These are phyloP conservation scores for Pharus latifolius DNA, from an alignment of 176 grass and related monocot species.

Conservation along the genomic window DNA sequence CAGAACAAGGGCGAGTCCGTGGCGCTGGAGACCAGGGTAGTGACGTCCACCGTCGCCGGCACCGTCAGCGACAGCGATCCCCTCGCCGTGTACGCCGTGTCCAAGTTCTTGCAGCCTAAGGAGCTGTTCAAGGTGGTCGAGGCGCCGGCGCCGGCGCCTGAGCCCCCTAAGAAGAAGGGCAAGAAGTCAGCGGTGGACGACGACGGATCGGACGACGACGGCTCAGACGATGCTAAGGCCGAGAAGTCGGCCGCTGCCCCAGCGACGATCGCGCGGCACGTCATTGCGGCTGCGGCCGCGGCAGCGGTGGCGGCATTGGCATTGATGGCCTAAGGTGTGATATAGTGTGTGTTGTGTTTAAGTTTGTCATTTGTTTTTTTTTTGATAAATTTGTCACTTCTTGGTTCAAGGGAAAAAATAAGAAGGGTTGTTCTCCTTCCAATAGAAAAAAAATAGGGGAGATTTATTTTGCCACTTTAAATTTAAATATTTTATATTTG, in stretches of 20 bases:
- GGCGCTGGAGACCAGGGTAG: slow-evolving; percentile 32
- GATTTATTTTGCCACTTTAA: no score
- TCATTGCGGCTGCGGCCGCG: neutral
- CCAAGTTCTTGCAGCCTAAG: slow-evolving; percentile 61
- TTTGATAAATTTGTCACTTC: neutral
- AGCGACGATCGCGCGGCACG: neutral
- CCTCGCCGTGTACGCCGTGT: slow-evolving; percentile 47
- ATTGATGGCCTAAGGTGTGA: slow-evolving; percentile 3
- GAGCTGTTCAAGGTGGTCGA: slow-evolving; percentile 54
- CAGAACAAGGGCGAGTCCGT: slow-evolving; percentile 50
- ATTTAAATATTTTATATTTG: no score
- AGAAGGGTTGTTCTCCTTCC: neutral
- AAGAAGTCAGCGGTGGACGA: neutral
- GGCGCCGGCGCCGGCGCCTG: slow-evolving; percentile 28
- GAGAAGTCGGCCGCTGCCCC: slow-evolving; percentile 21
- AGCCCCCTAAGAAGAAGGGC: slow-evolving; percentile 31
- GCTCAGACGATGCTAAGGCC: neutral
- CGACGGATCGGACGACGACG: neutral
- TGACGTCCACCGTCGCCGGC: slow-evolving; percentile 21
- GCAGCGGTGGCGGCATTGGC: neutral
- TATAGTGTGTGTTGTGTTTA: neutral
- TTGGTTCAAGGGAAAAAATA: neutral
- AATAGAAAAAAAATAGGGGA: neutral
- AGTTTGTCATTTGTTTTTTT: neutral
- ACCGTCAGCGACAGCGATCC: slow-evolving; percentile 58